Evolutionary conservation across 306 rosid species (phyloP), one percentile per base, ranked within the genome.

Genomic region (Erythrophleum fordii): DNA sequence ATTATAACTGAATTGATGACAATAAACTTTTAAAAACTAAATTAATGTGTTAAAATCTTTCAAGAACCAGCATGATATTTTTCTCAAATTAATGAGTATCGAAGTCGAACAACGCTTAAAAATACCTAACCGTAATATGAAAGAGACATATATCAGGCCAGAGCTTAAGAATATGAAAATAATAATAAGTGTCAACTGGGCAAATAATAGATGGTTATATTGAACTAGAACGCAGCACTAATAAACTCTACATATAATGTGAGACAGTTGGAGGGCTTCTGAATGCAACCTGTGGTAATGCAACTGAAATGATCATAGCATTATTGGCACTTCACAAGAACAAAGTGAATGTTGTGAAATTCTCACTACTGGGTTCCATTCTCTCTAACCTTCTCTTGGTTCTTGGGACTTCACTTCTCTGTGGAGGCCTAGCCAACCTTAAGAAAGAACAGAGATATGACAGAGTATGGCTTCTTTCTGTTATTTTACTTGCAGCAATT

Each of bases 211-310:
- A 55, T 55, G 26, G 10, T 9, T 55, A 22, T 2, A 8, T 55
- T 7, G 13, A 55, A 11, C 10, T 55, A 22, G 61, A 55, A 8
- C 10, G 2, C 42, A 37, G 6, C 42, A 37, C 1, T 13, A 20
- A 42, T 11, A 1, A 42, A 11, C 13, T 42, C 3, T 4, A 42
- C 13, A 10, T 42, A 42, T 16, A 16, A 13, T 14, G 68, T 29
- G 68, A 13, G 34, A 37, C 83, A 95, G 99, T 93, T 71, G 99
- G 99, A 73, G 99, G 99, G 34, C 98, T 95, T 79, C 81, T 95
- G 28, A 95, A 95, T 87, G 99, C 99, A 69, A 95, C 99, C 0
- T 95, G 99, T 88, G 99, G 99, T 10, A 95, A 95, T 81, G 97
- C 93, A n/a, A 93, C 99, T 0, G 99, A 95, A 88, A 86, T 95